Percentiles rank a stretch among this genome's conserved stretches.
Evolutionary conservation across 2,329 filamentous ascomycete genomes (phyloP).

Genomic region (Corniculantispora saksenae): DNA sequence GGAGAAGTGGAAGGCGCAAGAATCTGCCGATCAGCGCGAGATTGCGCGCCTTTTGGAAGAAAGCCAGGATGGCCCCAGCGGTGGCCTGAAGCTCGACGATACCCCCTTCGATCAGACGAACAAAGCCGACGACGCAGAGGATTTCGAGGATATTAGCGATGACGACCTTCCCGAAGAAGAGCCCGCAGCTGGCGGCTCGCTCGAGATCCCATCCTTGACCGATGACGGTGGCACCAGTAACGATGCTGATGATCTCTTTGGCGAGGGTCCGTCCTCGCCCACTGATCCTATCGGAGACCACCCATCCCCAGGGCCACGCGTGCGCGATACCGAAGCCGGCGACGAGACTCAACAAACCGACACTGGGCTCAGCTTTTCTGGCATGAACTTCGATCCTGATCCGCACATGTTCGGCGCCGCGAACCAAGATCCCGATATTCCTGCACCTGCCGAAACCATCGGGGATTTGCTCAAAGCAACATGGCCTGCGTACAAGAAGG

Average conservation of each 20-base stretch:
- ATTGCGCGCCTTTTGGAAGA: constrained; percentile 48
- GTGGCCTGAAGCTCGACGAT: constrained; percentile 46
- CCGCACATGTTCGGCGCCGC: constrained; percentile 42
- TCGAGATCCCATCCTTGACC: constrained; percentile 54
- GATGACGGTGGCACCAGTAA: constrained; percentile 63
- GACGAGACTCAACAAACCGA: constrained; percentile 37
- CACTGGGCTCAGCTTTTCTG: constrained; percentile 37
- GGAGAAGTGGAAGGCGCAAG: constrained; percentile 42
- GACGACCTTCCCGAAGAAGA: constrained; percentile 85
- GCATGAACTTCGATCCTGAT: constrained; percentile 52
- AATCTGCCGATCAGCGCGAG: constrained; percentile 50
- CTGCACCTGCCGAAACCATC: constrained; percentile 69
- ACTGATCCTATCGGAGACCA: constrained; percentile 43
- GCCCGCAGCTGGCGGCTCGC: constrained; percentile 40
- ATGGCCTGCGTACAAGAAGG: constrained; percentile 78
- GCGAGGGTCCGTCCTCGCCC: constrained; percentile 58
- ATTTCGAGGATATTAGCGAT: constrained; percentile 89
- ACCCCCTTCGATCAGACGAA: constrained; percentile 62
- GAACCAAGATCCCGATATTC: constrained; percentile 64
- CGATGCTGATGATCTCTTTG: constrained; percentile 69
- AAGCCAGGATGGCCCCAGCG: constrained; percentile 40
- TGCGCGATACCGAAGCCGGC: constrained; percentile 41
- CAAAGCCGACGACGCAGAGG: constrained; percentile 90
- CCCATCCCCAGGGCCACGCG: constrained; percentile 46
- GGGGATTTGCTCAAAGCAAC: constrained; percentile 76